These are phyloP conservation scores for Penicillium odoratum DNA, from an alignment of 495 filamentous ascomycete genomes.

Conservation along the genomic window DNA sequence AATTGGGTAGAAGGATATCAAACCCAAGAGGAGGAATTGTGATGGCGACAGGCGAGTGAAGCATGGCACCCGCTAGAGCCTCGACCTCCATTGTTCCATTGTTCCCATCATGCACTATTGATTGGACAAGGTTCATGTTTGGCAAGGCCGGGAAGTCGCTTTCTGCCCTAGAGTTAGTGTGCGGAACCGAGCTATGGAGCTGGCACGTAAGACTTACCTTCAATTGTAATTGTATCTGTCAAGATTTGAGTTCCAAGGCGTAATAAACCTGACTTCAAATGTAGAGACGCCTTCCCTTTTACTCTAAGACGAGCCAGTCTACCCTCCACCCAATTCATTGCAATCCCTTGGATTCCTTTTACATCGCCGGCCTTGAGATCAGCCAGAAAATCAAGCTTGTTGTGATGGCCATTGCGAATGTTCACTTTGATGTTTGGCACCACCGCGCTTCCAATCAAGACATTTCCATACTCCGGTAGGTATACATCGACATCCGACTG, in stretches of 20 bases:
- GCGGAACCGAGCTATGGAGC: conserved; percentile 15
- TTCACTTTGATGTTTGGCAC: conserved; percentile 72
- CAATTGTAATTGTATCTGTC: conserved; percentile 68
- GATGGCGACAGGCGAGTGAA: conserved; percentile 74
- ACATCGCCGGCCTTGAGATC: conserved; percentile 73
- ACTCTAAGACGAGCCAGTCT: conserved; percentile 65
- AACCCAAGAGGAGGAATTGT: conserved; percentile 78
- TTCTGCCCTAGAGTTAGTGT: conserved; percentile 31
- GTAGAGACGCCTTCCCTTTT: conserved; percentile 66
- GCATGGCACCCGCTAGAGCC: conserved; percentile 63
- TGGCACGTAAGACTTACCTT: conserved; percentile 63
- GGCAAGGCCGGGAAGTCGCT: conserved; percentile 74
- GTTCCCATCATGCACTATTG: conserved; percentile 71
- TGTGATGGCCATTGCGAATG: conserved; percentile 74
- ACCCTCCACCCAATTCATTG: conserved; percentile 85
- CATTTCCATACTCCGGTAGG: conserved; percentile 78
- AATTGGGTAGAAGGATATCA: conserved; percentile 78
- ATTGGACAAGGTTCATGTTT: conserved; percentile 68
- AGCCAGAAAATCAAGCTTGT: conserved; percentile 72
- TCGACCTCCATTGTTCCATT: conserved; percentile 73
- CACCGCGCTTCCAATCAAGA: conserved; percentile 72
- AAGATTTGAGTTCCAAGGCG: conserved; percentile 71
- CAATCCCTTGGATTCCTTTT: conserved; percentile 75
- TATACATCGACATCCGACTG: conserved; percentile 72
- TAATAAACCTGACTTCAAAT: conserved; percentile 75